phyloP scores from a whole-genome alignment of 2,329 filamentous ascomycete species.

The Phaeosphaeriaceae sp. region DNA sequence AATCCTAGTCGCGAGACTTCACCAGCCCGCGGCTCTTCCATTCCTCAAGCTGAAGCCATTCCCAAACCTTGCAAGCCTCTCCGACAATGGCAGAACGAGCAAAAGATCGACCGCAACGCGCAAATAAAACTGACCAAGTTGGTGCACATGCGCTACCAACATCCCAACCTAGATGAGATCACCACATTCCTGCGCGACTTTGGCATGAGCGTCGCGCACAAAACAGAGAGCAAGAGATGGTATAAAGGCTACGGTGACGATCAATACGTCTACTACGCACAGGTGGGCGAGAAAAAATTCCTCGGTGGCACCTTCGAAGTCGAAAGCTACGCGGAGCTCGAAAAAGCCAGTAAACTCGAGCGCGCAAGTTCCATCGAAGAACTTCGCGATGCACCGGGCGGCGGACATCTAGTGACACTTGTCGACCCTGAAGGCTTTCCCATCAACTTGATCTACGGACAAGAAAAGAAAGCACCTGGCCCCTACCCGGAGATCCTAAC shows the following conservation, averaged over 20 bases:
- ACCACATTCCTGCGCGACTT: slow-evolving; percentile 53
- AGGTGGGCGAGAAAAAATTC: slow-evolving; percentile 60
- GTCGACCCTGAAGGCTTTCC: slow-evolving; percentile 61
- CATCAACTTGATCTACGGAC: slow-evolving; percentile 65
- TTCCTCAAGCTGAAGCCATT: slow-evolving; percentile 49
- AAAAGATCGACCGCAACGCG: slow-evolving; percentile 51
- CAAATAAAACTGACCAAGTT: slow-evolving; percentile 58
- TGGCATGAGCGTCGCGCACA: slow-evolving; percentile 44
- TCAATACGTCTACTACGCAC: slow-evolving; percentile 65
- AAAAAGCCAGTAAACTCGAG: slow-evolving; percentile 56
- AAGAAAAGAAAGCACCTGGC: slow-evolving; percentile 53
- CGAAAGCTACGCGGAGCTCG: slow-evolving; percentile 62
- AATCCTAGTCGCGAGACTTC: slow-evolving; percentile 41
- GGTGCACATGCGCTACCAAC: slow-evolving; percentile 62
- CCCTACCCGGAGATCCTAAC: slow-evolving; percentile 58
- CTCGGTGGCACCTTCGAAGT: slow-evolving; percentile 66
- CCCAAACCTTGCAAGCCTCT: slow-evolving; percentile 44
- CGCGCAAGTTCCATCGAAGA: slow-evolving; percentile 59
- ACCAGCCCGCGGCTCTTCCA: slow-evolving; percentile 50
- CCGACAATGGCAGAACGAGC: slow-evolving; percentile 46
- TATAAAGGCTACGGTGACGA: slow-evolving; percentile 68
- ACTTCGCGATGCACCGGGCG: slow-evolving; percentile 60
- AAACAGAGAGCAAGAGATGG: slow-evolving; percentile 54
- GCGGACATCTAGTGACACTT: slow-evolving; percentile 57
- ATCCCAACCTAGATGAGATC: slow-evolving; percentile 58